Base-by-base conservation (phyloP, 1,284 basidiomycete species). In the Malassezia japonica region DNA sequence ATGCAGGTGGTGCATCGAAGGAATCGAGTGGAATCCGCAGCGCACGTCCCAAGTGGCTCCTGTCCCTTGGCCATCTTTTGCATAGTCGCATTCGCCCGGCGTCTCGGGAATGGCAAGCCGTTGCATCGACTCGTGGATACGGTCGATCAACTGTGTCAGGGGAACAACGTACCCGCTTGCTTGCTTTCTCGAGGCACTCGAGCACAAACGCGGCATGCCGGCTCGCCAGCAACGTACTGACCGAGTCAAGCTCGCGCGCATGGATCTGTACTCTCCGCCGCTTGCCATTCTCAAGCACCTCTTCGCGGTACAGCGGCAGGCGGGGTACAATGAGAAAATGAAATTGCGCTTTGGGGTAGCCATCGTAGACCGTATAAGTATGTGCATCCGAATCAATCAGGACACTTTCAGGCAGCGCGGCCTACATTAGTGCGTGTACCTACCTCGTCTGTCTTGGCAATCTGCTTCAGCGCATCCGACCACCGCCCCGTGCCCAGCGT, bases 21-120 rank as follows among this genome's bases (percentile, higher is more conserved):
- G 87, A 3, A 82, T 78, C 0, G 83, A 84, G 73, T 98, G 92
- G 72, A 98, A 95, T 1, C 91, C 92, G 1, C 56, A 23, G 7
- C 55, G 47, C n/a, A 70, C 27, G 13, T 39, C 45, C 68, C 68
- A 71, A 1, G 50, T 50, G 13, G 21, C 18, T 1, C 49, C 44
- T 8, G 46, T 56, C n/a, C 60, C 35, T 0, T 39, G 25, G 4
- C 16, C 25, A 3, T 36, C 28, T 3, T 20, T 13, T 13, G 45
- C 5, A n/a, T 46, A 46, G 6, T 18, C 15, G 21, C 16, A 20
- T 2, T 42, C n/a, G 5, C 1, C 6, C 6, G 15, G 18, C 4
- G n/a, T 6, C 6, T 39, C 27, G 2, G 37, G 27, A 1, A 52
- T 31, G 15, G 23, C 12, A 7, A 79, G 77, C 61, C 80, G 79